These are phyloP conservation scores for Telfairia occidentalis DNA, from an alignment of 331 rosid genomes.

Conservation along the genomic window DNA sequence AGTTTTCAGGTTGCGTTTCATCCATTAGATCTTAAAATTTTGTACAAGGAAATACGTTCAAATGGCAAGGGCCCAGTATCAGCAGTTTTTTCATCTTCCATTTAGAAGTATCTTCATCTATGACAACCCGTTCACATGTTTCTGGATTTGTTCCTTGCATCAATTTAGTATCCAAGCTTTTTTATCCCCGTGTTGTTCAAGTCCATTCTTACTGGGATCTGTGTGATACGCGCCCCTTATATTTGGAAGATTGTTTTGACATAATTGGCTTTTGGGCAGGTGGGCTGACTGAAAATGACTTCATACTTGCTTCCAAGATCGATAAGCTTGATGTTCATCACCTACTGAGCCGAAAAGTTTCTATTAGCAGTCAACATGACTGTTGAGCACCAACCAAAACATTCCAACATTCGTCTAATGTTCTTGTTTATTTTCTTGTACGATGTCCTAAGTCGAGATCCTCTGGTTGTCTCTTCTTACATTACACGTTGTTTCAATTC, in stretches of 20 bases:
- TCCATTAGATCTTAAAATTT: neutral
- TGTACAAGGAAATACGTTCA: neutral
- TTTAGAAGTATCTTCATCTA: neutral
- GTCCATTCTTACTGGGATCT: neutral
- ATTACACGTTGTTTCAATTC: neutral
- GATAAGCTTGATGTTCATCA: conserved; percentile 34
- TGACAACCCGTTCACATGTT: too few relatives aligned
- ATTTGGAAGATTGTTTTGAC: neutral
- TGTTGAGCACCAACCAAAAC: conserved; percentile 6
- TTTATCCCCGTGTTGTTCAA: neutral
- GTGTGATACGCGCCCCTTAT: neutral
- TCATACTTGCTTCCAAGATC: conserved; percentile 86
- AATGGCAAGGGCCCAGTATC: neutral
- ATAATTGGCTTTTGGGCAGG: conserved; percentile 34
- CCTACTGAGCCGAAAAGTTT: conserved; percentile 41
- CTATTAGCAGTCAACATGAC: conserved; percentile 7
- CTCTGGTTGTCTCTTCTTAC: neutral
- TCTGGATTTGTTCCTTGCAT: neutral
- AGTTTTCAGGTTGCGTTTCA: neutral
- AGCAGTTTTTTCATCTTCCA: neutral
- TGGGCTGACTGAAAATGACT: conserved; percentile 84
- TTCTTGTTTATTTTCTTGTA: conserved; percentile 1
- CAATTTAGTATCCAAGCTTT: neutral
- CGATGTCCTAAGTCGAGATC: neutral
- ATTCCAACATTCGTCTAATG: neutral